Base-by-base conservation (phyloP, 2,329 filamentous ascomycete genomes). In the Tricladium varicosporioides region DNA sequence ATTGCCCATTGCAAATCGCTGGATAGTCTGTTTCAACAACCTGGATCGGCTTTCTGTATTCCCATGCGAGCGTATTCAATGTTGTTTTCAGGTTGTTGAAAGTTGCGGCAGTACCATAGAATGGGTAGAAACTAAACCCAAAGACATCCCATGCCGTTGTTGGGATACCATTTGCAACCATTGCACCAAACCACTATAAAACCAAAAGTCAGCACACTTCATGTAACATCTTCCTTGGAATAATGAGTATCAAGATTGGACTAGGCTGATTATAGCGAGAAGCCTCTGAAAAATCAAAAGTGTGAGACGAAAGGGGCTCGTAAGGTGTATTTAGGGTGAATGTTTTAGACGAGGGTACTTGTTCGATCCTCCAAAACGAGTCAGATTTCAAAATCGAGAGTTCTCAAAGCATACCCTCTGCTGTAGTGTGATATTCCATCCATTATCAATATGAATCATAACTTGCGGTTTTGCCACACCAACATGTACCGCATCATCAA, bases 1-100 rank as follows among this genome's bases (percentile, higher is more conserved):
- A 81, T 3, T 72, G 71, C 0, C 85, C 84, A n/a, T 76, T 78
- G 66, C 87, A 91, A 5, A 78, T 78, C 0, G 78, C 82, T 0
- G 88, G 87, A 84, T 87, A 91, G 73, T 91, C 78, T 0, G 82
- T 86, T 72, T 91, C 87, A 0, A 84, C 85, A 2, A 91, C 83
- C 27, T 87, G 76, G 5, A 90, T 73, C 22, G 84, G 78, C 71
- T 91, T 91, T 13, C 77, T 77, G 74, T 85, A 90, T 14, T 76
- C 78, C 48, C 71, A 75, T 14, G 80, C 80, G 74, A 90, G 78
- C 53, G 82, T 83, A 15, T 69, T 74, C 57, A 90, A 67, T 7
- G 77, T 82, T 0, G 72, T 75, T 65, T 79, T 74, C 32, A 90
- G 75, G 10, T 79, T 76, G 0, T 78, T 71, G 0, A 90, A 76